These are phyloP conservation scores for Rhamnella rubrinervis DNA, from an alignment of 331 rosid species.

Conservation along the genomic window DNA sequence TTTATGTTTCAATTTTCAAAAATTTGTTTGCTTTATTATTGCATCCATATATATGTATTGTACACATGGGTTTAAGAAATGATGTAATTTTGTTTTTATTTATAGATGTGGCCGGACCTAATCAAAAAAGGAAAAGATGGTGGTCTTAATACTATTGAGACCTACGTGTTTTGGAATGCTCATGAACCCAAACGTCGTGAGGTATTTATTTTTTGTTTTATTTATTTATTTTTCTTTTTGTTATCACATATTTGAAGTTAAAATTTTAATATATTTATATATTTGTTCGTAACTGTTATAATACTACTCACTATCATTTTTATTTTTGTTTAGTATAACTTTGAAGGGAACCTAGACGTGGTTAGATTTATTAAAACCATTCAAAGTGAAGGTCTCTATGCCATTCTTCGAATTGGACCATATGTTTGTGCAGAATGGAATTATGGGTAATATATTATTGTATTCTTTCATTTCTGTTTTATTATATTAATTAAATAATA, in stretches of 20 bases:
- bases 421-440: conserved; percentile 40
- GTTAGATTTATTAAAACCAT: conserved; percentile 33
- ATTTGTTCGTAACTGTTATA: too few species aligned
- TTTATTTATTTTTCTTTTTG: too few species aligned
- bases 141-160: conserved; percentile 36
- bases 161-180: conserved; percentile 40
- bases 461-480: too few species aligned
- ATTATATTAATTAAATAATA: not conserved
- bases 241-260: not conserved
- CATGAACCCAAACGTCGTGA: conserved; percentile 35
- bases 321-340: conserved; percentile 24
- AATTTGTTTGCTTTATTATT: not conserved
- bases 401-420: conserved; percentile 44
- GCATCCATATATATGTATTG: too few species aligned
- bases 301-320: not conserved
- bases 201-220: not conserved
- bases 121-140: conserved; percentile 43
- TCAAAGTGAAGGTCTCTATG: conserved; percentile 28
- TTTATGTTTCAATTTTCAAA: not conserved
- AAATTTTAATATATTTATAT: not conserved
- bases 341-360: conserved; percentile 29
- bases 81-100: not conserved
- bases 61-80: too few species aligned
- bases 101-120: conserved; percentile 46
- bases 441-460: conserved; percentile 27